These are phyloP conservation scores for Clarireedia hainanense DNA, from an alignment of 2,329 filamentous ascomycete genomes.

Conservation along the genomic window DNA sequence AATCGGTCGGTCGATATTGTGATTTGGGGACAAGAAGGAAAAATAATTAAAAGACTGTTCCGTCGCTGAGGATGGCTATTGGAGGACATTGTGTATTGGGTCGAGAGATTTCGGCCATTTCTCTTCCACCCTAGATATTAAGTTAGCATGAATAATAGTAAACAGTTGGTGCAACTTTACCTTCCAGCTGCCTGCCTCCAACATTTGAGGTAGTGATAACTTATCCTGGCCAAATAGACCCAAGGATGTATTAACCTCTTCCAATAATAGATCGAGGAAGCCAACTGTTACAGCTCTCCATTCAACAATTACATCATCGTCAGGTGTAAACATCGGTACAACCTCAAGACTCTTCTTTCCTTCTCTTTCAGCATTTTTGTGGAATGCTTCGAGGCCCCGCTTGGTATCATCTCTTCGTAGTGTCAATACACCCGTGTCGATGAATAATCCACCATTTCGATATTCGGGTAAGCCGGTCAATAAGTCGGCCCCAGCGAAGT, in stretches of 20 bases:
- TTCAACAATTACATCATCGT: conserved; percentile 73
- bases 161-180: conserved; percentile 40
- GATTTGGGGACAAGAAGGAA: neutral
- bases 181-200: conserved; percentile 98
- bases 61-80: conserved; percentile 93
- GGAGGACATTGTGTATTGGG: conserved; percentile 83
- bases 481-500: conserved; percentile 73
- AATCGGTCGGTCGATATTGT: too few species aligned
- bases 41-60: conserved; percentile 72
- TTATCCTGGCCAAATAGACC: conserved; percentile 61
- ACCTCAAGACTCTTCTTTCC: conserved; percentile 67
- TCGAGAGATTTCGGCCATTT: conserved; percentile 89
- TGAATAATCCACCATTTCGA: conserved; percentile 80
- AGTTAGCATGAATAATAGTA: conserved; percentile 4
- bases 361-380: conserved; percentile 62
- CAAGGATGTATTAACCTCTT: conserved; percentile 60
- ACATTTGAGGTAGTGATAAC: conserved; percentile 75
- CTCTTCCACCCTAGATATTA: conserved; percentile 68
- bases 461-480: conserved; percentile 88
- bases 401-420: conserved; percentile 63
- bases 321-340: conserved; percentile 62
- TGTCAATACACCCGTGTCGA: conserved; percentile 74
- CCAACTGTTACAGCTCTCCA: conserved; percentile 71
- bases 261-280: conserved; percentile 62
- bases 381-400: conserved; percentile 63